A percentile compares a stretch with the other conserved stretches of the same genome.
Conservation (phyloP, 495 filamentous ascomycete genomes). For the Corynascus novoguineensis region DNA sequence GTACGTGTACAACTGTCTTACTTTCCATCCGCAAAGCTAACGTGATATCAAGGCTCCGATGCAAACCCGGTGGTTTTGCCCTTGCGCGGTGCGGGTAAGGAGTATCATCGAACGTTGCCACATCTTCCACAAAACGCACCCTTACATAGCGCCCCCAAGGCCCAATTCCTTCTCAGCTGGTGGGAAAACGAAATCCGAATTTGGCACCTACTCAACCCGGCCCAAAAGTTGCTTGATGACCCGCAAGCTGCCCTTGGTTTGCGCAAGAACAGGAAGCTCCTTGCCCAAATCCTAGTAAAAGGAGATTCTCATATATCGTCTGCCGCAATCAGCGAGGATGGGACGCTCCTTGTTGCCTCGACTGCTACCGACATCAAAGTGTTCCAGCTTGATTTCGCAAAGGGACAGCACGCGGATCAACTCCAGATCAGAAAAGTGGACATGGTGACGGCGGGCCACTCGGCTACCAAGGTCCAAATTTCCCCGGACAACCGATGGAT, state of each 20-base stretch:
- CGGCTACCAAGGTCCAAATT: constrained; percentile 72
- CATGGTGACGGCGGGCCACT: constrained; percentile 32
- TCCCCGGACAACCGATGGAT: constrained; percentile 67
- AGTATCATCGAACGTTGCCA: constrained; percentile 72
- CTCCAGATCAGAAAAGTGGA: constrained; percentile 34
- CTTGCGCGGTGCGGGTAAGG: constrained; percentile 70
- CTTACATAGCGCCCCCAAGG: constrained; percentile 61
- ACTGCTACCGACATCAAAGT: constrained; percentile 73
- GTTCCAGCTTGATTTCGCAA: constrained; percentile 55
- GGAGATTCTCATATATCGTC: constrained; percentile 86
- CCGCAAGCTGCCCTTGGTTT: constrained; percentile 32
- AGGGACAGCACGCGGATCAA: constrained; percentile 39
- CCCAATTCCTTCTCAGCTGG: constrained; percentile 78
- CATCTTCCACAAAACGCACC: constrained; percentile 71
- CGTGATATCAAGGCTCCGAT: constrained; percentile 61
- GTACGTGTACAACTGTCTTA: constrained; percentile 41
- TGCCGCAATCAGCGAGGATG: constrained; percentile 65
- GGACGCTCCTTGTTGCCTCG: constrained; percentile 68
- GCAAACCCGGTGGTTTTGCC: constrained; percentile 75
- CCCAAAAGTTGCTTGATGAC: constrained; percentile 41
- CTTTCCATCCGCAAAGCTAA: constrained; percentile 31
- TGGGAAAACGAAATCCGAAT: constrained; percentile 86
- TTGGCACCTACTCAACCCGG: constrained; percentile 60
- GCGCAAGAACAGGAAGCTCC: constrained; percentile 51
- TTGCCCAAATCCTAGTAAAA: constrained; percentile 67